Evolutionary conservation across 306 rosid species (phyloP).

Genomic region (Macrotyloma uniflorum): DNA sequence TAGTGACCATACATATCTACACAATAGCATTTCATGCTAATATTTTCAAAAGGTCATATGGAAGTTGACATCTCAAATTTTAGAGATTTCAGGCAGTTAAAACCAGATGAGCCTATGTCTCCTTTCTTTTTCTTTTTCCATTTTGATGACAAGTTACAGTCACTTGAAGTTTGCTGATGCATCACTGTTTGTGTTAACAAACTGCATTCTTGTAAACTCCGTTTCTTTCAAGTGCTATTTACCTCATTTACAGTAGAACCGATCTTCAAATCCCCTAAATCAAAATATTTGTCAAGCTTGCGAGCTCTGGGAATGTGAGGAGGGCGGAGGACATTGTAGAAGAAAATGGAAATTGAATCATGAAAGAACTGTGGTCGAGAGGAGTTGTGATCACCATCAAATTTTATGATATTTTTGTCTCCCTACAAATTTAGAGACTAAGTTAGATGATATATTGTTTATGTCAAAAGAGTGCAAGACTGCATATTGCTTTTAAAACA

Average conservation of each 20-base stretch:
- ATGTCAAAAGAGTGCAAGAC: slow-evolving; percentile 3
- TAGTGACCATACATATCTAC: background rate
- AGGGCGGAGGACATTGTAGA: slow-evolving; percentile 88
- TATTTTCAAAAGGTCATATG: background rate
- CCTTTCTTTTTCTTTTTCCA: background rate
- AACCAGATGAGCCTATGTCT: background rate
- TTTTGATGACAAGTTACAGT: background rate
- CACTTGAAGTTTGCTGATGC: slow-evolving; percentile 19
- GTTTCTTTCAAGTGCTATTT: slow-evolving; percentile 25
- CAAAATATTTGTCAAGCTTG: slow-evolving; percentile 77
- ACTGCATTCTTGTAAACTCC: background rate
- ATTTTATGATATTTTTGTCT: slow-evolving; percentile 77
- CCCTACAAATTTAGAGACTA: slow-evolving; percentile 61
- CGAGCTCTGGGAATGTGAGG: slow-evolving; percentile 62
- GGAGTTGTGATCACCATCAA: slow-evolving; percentile 97
- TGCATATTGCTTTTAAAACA: background rate
- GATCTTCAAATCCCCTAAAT: slow-evolving; percentile 68
- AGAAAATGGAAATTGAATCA: slow-evolving; percentile 89
- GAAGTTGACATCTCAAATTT: slow-evolving; percentile 14
- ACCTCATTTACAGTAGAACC: slow-evolving; percentile 79
- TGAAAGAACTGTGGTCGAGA: slow-evolving; percentile 90
- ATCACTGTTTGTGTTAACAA: slow-evolving; percentile 13
- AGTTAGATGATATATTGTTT: slow-evolving; percentile 18
- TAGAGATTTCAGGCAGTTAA: slow-evolving; percentile 5
- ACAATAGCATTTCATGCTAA: background rate